These are phyloP conservation scores for Dalbergia oliveri DNA, from an alignment of 306 rosid species.

Conservation along the genomic window DNA sequence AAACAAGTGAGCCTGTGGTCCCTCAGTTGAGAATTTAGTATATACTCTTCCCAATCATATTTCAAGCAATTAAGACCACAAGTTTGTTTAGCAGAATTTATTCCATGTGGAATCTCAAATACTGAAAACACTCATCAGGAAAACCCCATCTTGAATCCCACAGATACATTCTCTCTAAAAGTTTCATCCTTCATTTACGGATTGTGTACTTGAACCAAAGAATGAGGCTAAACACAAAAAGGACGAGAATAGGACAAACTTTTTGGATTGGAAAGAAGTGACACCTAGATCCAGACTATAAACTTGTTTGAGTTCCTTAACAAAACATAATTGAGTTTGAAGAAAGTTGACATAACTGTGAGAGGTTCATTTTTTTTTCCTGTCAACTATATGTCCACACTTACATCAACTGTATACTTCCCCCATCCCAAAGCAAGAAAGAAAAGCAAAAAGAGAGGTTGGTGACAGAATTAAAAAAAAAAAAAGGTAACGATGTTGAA, in stretches of 20 bases:
- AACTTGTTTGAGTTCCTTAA: constrained; percentile 38
- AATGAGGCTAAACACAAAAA: constrained; percentile 43
- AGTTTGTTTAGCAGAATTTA: constrained; percentile 55
- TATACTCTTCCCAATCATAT: constrained; percentile 51
- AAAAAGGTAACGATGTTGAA: constrained; percentile 7
- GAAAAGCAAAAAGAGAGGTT: constrained; percentile 11
- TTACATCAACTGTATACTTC: constrained; percentile 21
- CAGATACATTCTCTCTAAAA: constrained; percentile 51
- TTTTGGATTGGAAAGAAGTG: constrained; percentile 49
- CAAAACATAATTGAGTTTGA: constrained; percentile 30
- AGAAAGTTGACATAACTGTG: constrained; percentile 3
- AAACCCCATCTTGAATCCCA: constrained; percentile 45
- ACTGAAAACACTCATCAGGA: constrained; percentile 44
- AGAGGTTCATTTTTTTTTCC: background rate
- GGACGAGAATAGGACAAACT: constrained; percentile 42
- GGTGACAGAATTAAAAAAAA: background rate
- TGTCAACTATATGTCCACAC: constrained; percentile 17
- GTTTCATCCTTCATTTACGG: constrained; percentile 49
- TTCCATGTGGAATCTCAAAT: constrained; percentile 61
- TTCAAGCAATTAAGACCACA: constrained; percentile 42
- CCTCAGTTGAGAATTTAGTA: constrained; percentile 56
- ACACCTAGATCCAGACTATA: constrained; percentile 25
- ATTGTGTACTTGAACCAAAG: constrained; percentile 54
- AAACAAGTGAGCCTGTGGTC: constrained; percentile 51
- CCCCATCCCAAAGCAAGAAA: constrained; percentile 22